Base-by-base conservation (phyloP, 2,329 filamentous ascomycete genomes). In the Microdochium trichocladiopsis region DNA sequence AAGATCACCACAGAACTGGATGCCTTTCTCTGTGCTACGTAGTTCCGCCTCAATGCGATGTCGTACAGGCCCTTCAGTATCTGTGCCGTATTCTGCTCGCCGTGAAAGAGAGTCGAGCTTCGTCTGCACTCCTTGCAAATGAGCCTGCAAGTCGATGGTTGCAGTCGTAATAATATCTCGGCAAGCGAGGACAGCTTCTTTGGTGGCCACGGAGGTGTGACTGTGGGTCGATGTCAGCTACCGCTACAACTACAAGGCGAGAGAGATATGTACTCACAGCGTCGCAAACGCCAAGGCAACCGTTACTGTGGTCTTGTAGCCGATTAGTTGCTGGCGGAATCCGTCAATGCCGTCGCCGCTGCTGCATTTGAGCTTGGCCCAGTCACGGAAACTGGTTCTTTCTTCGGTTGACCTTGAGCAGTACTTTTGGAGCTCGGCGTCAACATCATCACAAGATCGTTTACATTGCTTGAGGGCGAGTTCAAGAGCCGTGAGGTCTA, bases 341-440 rank as follows among this genome's bases (percentile, higher is more conserved):
- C 49, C 49, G 8, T 50, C 49, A 24, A 50, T 50, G n/a, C 49
- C 49, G n/a, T 50, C 49, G 23, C 49, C 49, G 49, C 49, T 37
- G 49, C 49, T 37, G 33, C 28, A 50, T 25, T 41, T 50, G 28
- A 50, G 49, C 33, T 50, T 50, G 5, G 49, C 49, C 49, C 49
- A 50, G 22, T 50, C 49, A 6, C 49, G 49, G 49, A 50, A 50
- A 22, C 49, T 50, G 10, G 49, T 50, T n/a, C 49, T 25, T 24
- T 41, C 31, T 21, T 22, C 18, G 21, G 23, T 25, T 24, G 49
- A 50, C n/a, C 49, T 33, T 23, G 49, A 22, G 49, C 49, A 50
- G 33, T 50, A 50, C 24, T 22, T 50, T 21, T 37, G 49, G 21
- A 50, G 33, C 22, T 50, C 49, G 28, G 18, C 22, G 14, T 23